Evolutionary conservation across 2,329 filamentous ascomycete species (phyloP).

Genomic region (Alternaria novae-zelandiae): DNA sequence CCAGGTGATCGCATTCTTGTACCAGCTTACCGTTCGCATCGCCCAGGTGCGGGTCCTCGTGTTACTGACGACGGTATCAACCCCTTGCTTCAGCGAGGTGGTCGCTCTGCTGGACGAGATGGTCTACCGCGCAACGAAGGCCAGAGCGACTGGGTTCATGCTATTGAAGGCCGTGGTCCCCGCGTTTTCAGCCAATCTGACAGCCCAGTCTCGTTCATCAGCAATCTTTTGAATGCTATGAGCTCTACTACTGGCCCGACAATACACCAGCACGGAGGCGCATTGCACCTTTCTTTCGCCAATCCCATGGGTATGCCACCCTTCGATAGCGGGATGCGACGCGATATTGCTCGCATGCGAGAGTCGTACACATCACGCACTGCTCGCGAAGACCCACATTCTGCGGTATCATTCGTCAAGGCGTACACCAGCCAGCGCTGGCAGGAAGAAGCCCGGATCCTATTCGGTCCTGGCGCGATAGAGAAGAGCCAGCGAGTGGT

Average conservation of each 20-base stretch:
- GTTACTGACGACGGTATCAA: conserved; percentile 82
- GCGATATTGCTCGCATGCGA: conserved; percentile 40
- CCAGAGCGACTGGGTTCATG: conserved; percentile 61
- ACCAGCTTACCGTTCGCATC: conserved; percentile 59
- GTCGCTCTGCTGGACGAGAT: conserved; percentile 40
- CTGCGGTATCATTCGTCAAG: conserved; percentile 76
- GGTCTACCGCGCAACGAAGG: conserved; percentile 44
- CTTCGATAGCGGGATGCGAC: conserved; percentile 40
- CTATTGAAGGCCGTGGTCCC: conserved; percentile 56
- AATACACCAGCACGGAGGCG: conserved; percentile 51
- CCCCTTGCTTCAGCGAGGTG: conserved; percentile 76
- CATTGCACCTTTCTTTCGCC: conserved; percentile 61
- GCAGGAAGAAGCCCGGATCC: conserved; percentile 86
- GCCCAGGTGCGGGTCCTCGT: conserved; percentile 61
- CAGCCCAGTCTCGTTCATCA: conserved; percentile 62
- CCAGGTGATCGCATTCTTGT: conserved; percentile 53
- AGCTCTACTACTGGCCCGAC: conserved; percentile 46
- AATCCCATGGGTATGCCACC: conserved; percentile 41
- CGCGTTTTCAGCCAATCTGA: conserved; percentile 54
- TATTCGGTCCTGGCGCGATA: conserved; percentile 73
- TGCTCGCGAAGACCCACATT: conserved; percentile 67
- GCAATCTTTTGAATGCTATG: conserved; percentile 64
- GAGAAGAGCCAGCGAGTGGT: conserved; percentile 75
- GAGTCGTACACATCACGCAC: conserved; percentile 39
- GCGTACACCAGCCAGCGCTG: conserved; percentile 78